Conservation (phyloP, 192 early-diverging fungal genomes). For the Geranomyces michiganensis region DNA sequence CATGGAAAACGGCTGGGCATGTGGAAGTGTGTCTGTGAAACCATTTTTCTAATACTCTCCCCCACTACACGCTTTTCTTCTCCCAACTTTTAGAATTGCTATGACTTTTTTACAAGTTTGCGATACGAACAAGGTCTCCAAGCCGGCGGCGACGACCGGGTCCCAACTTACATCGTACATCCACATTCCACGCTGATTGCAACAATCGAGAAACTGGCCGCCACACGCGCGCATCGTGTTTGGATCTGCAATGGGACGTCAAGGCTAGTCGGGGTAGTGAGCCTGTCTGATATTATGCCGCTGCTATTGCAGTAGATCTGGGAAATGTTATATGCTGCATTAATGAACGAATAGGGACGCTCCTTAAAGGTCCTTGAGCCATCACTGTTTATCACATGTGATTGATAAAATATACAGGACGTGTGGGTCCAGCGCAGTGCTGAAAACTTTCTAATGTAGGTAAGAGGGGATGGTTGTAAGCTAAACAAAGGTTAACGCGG, state of each 20-base stretch:
- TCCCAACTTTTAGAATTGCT: constrained; percentile 15
- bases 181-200: constrained; percentile 45
- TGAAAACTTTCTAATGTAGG: too few species aligned
- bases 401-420: too few species aligned
- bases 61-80: too few species aligned
- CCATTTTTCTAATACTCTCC: too few species aligned
- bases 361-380: too few species aligned
- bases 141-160: constrained; percentile 33
- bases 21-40: too few species aligned
- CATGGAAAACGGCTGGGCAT: too few species aligned
- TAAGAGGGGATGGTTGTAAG: too few species aligned
- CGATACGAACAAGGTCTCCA: constrained; percentile 33
- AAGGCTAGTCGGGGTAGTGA: constrained; percentile 47
- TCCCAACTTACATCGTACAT: constrained; percentile 49
- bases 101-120: constrained; percentile 48
- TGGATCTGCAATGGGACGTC: constrained; percentile 36
- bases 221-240: constrained; percentile 50
- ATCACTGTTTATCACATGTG: too few species aligned
- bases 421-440: too few species aligned
- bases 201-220: constrained; percentile 60
- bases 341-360: constrained; percentile 6
- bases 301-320: constrained; percentile 25
- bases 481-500: too few species aligned
- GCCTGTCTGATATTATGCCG: constrained; percentile 48
- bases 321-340: not conserved